Base-by-base conservation (phyloP, 805 yeast genomes). In the Saccharomycopsis javanensis region DNA sequence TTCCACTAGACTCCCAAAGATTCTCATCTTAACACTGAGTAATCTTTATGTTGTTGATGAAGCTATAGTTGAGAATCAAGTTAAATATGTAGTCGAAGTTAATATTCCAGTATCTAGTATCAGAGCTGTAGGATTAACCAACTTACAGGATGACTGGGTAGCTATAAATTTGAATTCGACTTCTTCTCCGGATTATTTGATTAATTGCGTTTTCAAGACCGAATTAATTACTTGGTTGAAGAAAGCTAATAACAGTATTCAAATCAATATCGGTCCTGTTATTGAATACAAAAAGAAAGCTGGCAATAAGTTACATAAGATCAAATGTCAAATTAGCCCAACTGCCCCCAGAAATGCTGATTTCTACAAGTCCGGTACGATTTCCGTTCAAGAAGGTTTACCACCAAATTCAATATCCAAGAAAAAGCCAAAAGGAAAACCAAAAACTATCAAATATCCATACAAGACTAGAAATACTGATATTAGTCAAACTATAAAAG, bases 81-180 rank as follows among this genome's bases (percentile, higher is more conserved):
- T 81, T 38, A 67, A 75, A 4, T 82, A 87, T 62, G 75, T 74
- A 10, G 77, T 78, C 53, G 98, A 94, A 65, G 75, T 78, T 57
- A 70, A 80, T 1, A 76, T 89, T 51, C 79, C 88, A 7, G 73
- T 88, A 1, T 68, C 75, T 10, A 73, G 78, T 3, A 84, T 94
- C 55, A 75, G 73, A 25, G 79, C 79, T 58, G 79, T 88, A 15
- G 83, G 83, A 3, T 66, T 94, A 63, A 86, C 97, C 0, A 80
- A 77, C 51, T 74, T 82, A 56, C 94, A 91, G 63, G 99, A 94
- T 71, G 94, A 91, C 66, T 94, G 99, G 99, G 68, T 91, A 34
- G 95, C 96, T 1, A 66, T 86, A 50, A 79, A 80, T 35, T 69
- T 82, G 57, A 76, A 78, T 20, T 37, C 31, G 23, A 5, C 51